Evolutionary conservation across 495 filamentous ascomycete species (phyloP), one percentile per base, ranked within the genome.

Genomic region (Daldinia loculata): DNA sequence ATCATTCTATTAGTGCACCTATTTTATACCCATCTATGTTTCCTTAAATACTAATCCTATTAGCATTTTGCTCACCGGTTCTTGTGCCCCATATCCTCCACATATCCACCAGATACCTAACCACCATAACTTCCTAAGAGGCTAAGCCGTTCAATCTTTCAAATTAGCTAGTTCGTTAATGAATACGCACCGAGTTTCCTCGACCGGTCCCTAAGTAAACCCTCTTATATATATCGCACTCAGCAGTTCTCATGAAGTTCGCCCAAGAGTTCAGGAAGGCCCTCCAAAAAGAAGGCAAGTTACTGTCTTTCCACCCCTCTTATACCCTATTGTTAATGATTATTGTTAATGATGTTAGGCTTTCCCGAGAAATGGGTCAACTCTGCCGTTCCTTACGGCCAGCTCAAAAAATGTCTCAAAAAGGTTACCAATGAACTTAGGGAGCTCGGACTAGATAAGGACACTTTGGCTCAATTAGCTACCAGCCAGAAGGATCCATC

Each of bases 351-450:
- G 19, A 27, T 15, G 39, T 15, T 57, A 74, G 81, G 75, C 69
- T 89, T 86, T 75, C 91, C 91, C 0, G 80, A 82, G 38, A 85
- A 88, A 72, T 93, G 91, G 91, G 83, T 90, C 5, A 84, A 89
- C 15, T 86, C 84, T 48, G 90, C 91, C 17, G 90, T 93, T 63
- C 89, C 88, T 53, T 93, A 93, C 76, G 81, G 86, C 36, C 85
- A 91, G 70, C 86, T 93, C 61, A 93, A 93, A 77, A 93, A 92
- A 78, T 87, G 90, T 77, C 86, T 93, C 73, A 90, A 89, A 69
- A 88, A 86, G 75, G 85, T 93, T 30, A 73, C 87, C 57, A 75
- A 80, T 45, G 90, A 93, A 77, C 82, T 93, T 7, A 72, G 79
- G 14, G 79, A 79, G 15, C 76, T 91, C 8, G 91, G 91, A 11